Evolutionary conservation across 345 rosid genomes (phyloP).

Genomic region (Turnera subulata): DNA sequence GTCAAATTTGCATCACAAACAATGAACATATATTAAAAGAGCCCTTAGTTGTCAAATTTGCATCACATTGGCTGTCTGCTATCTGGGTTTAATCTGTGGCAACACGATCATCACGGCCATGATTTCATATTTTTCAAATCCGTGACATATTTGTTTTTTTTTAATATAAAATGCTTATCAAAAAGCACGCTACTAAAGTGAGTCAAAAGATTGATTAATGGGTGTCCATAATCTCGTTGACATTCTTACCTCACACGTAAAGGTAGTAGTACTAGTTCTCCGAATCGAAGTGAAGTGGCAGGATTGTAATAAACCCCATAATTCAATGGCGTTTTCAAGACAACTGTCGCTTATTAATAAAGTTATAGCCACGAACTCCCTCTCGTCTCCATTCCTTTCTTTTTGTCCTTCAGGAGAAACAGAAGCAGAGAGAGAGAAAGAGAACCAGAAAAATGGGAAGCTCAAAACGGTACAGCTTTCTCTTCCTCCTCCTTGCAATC

Average conservation of each 20-base stretch:
- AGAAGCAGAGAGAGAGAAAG: neutral
- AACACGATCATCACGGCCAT: neutral
- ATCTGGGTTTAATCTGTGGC: neutral
- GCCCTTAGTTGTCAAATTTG: too few relatives aligned
- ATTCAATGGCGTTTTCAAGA: neutral
- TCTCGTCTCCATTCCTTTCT: too few relatives aligned
- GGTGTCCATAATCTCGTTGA: slow-evolving; percentile 2
- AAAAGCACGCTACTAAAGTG: neutral
- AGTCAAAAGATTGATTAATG: slow-evolving; percentile 11
- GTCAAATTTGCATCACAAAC: too few relatives aligned
- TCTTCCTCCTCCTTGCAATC: slow-evolving; percentile 34
- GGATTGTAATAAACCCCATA: neutral
- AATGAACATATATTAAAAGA: too few relatives aligned
- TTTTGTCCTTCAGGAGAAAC: too few relatives aligned
- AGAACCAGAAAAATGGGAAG: slow-evolving; percentile 20
- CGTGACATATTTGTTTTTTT: neutral
- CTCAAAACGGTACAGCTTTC: slow-evolving; percentile 8
- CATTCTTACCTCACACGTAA: slow-evolving; percentile 13
- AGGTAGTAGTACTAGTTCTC: neutral
- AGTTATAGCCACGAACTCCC: slow-evolving; percentile 2
- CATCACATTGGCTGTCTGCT: neutral
- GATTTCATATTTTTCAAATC: neutral
- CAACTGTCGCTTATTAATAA: neutral
- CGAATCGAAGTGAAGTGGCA: slow-evolving; percentile 16
- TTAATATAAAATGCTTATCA: neutral